These are phyloP conservation scores for Eutrema heterophyllum DNA, from an alignment of 345 rosid genomes.

Conservation along the genomic window DNA sequence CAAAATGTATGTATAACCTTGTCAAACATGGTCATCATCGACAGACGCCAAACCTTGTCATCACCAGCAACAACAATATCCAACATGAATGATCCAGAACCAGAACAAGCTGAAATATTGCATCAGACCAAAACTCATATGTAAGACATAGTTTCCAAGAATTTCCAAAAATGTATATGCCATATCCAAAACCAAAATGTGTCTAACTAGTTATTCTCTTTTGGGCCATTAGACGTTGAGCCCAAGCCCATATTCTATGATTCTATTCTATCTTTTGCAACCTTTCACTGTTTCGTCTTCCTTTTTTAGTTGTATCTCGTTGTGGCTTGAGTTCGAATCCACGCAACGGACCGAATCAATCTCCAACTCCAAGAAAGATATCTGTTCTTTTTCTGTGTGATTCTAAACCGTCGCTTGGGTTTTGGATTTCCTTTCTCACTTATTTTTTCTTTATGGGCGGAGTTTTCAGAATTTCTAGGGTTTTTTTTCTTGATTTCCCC, in stretches of 20 bases:
- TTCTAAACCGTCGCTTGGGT: conserved; percentile 6
- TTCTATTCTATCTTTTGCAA: neutral
- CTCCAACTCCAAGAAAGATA: neutral
- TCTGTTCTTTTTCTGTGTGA: neutral
- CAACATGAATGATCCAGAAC: neutral
- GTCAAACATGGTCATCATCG: too few relatives aligned
- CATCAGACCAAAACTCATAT: neutral
- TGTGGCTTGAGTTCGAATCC: conserved; percentile 19
- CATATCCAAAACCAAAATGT: too few relatives aligned
- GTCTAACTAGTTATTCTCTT: too few relatives aligned
- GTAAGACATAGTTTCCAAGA: too few relatives aligned
- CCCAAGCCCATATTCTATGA: neutral
- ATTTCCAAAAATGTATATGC: neutral
- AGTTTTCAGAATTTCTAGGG: neutral
- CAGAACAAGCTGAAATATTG: neutral
- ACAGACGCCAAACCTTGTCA: too few relatives aligned
- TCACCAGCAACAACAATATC: neutral
- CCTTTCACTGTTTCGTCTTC: neutral
- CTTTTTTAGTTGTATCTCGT: neutral
- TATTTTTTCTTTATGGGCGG: neutral
- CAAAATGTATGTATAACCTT: too few relatives aligned
- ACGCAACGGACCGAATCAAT: conserved; percentile 12
- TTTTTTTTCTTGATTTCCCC: neutral
- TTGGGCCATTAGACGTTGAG: neutral
- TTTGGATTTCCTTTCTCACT: neutral